Conservation (phyloP, 2,329 filamentous ascomycete species). For the Fusarium napiforme region DNA sequence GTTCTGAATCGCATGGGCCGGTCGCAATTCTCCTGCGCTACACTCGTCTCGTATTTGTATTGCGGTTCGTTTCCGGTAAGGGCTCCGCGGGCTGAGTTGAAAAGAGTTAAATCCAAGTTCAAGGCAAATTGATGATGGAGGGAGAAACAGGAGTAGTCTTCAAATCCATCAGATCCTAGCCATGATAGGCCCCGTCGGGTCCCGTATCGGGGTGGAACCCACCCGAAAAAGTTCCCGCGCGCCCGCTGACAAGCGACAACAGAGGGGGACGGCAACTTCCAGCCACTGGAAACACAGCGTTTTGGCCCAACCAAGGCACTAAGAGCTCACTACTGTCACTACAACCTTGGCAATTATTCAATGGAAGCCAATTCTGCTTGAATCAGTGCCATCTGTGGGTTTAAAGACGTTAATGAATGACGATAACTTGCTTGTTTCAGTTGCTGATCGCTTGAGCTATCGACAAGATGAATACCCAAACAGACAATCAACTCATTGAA, state of each 20-base stretch:
- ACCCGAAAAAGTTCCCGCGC: conserved; percentile 3
- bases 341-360: conserved; percentile 13
- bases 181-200: conserved; percentile 10
- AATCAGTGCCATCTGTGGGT: background rate
- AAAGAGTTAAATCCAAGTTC: background rate
- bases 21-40: background rate
- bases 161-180: conserved; percentile 6
- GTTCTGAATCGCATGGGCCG: background rate
- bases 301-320: conserved; percentile 17
- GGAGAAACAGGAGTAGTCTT: conserved; percentile 5
- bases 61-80: background rate
- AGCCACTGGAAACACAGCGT: conserved; percentile 18
- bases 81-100: background rate
- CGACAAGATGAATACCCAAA: background rate
- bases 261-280: conserved; percentile 27
- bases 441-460: background rate
- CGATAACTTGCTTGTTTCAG: background rate
- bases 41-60: background rate
- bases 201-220: conserved; percentile 1
- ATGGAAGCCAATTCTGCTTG: background rate
- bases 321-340: conserved; percentile 3
- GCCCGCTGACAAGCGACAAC: conserved; percentile 10
- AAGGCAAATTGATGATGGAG: conserved; percentile 9
- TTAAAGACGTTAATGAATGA: background rate
- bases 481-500: too few relatives aligned